Base-by-base conservation (phyloP, 2,329 filamentous ascomycete species). In the Hymenoscyphus fructigenus region DNA sequence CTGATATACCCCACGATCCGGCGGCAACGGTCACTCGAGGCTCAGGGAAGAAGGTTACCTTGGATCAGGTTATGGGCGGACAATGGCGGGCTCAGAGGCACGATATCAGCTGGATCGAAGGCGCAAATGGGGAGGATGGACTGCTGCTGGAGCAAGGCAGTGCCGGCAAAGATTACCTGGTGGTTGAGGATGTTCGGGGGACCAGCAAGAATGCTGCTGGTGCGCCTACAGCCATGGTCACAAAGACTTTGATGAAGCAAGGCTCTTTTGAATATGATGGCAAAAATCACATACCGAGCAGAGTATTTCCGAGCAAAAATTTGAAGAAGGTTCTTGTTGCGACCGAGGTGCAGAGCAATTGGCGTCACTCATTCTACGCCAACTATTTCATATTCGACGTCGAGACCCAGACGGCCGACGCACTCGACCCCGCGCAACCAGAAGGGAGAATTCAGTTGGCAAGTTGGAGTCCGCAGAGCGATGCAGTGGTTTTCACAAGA, bases 331-430 rank as follows among this genome's bases (percentile, higher is more conserved):
- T 99, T 2, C 83, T 99, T 60, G 80, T 97, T n/a, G 84, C 88
- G 59, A 92, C 92, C 9, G 82, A 92, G 61, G 76, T 81, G 26
- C 79, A 91, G 76, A 87, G 86, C 72, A 93, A 95, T 72, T 99
- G 93, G 90, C 88, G 95, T 69, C 91, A 98, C 77, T 98, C 94
- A 0, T 93, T 86, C 73, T 93, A 88, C 10, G 94, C 90, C 0
- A 82, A 85, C 29, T 99, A 97, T 80, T 99, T 91, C 87, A 88
- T 99, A 66, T 91, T 97, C 69, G 91, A 99, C 75, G 95, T 99
- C 29, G 87, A 85, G 36, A 89, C 88, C 0, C 93, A 97, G 76
- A 84, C 79, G 0, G 91, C 85, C 1, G 84, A 96, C 77, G 88
- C 95, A 0, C 80, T 99, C 61, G 87, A 97, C 69, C 90, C 91